Evolutionary conservation across 768 basidiomycete species (phyloP).

Genomic region (Termitomyces heimii): DNA sequence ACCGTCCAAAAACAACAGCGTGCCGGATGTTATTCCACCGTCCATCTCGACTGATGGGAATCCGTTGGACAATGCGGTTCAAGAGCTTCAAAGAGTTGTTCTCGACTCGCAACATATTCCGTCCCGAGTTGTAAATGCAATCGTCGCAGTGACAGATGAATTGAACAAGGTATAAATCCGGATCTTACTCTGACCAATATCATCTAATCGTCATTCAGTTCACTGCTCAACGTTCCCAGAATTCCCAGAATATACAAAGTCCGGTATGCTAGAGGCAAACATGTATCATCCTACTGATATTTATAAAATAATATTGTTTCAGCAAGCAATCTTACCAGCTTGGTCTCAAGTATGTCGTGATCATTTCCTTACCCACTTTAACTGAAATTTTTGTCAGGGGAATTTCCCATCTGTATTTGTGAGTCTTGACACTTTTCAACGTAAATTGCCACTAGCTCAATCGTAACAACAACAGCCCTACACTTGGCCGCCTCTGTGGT

Average conservation of each 20-base stretch:
- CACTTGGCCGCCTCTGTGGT: not conserved
- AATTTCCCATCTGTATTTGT: not conserved
- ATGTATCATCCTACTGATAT: too few relatives aligned
- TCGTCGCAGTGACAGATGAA: not conserved
- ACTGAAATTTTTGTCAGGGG: not conserved
- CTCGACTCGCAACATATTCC: not conserved
- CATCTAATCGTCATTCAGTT: not conserved
- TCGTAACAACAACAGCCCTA: not conserved
- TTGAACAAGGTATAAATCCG: not conserved
- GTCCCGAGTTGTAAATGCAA: not conserved
- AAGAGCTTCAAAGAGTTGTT: not conserved
- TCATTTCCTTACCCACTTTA: not conserved
- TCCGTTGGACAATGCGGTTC: not conserved
- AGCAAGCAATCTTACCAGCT: not conserved
- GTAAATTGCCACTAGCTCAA: not conserved
- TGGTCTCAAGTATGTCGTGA: not conserved
- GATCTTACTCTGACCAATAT: not conserved
- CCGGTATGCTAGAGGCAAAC: not conserved
- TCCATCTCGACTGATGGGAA: not conserved
- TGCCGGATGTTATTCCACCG: not conserved
- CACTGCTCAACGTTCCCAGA: not conserved
- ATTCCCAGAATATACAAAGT: not conserved
- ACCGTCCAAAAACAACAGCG: not conserved
- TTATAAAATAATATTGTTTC: not conserved
- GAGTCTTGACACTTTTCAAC: not conserved